Conservation (phyloP, 164 flowering plant genomes). For the Vitis rupestris region DNA sequence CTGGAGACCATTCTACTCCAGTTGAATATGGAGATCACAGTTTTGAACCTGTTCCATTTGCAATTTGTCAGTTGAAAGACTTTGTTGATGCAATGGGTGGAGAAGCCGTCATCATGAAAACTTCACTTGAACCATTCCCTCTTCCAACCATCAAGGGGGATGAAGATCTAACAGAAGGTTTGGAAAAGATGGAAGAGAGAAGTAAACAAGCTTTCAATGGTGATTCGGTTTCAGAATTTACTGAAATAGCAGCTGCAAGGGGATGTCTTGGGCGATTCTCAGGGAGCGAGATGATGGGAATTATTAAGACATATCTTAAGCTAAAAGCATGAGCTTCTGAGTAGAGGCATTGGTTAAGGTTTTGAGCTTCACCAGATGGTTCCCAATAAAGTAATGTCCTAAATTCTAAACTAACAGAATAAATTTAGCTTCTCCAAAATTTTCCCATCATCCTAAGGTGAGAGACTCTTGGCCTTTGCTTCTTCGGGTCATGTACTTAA, state of each 20-base stretch:
- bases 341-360: too few species aligned
- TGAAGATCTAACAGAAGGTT: constrained; percentile 41
- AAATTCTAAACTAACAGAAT: too few species aligned
- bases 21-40: constrained; percentile 99
- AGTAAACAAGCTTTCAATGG: constrained; percentile 45
- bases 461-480: too few species aligned
- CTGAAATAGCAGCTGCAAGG: constrained; percentile 84
- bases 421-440: too few species aligned
- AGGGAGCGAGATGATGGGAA: constrained; percentile 94
- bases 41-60: constrained; percentile 91
- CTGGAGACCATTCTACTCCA: constrained; percentile 97
- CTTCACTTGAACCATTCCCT: constrained; percentile 78
- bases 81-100: constrained; percentile 83
- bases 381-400: too few species aligned
- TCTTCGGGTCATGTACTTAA: too few species aligned
- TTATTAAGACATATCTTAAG: constrained; percentile 60
- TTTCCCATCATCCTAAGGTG: too few species aligned
- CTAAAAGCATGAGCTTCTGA: constrained; percentile 13
- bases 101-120: constrained; percentile 39
- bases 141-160: constrained; percentile 58
- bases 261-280: constrained; percentile 94
- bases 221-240: constrained; percentile 65
- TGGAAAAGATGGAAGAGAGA: constrained; percentile 10
- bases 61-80: constrained; percentile 68
- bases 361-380: too few species aligned